These are phyloP conservation scores for Epichloe baconii DNA, from an alignment of 2,329 filamentous ascomycete species.

Conservation along the genomic window DNA sequence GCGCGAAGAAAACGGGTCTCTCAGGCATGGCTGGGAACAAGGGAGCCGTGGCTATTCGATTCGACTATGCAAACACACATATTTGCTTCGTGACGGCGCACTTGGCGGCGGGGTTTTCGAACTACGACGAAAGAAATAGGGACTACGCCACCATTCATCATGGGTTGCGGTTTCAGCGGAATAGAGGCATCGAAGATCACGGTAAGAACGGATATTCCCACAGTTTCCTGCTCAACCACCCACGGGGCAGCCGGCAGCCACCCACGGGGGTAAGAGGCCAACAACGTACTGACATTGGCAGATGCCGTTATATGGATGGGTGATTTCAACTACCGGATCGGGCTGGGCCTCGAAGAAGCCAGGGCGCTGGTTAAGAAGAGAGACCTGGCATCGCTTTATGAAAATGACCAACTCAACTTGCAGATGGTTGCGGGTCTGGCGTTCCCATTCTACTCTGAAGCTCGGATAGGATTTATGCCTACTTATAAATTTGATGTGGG, in stretches of 20 bases:
- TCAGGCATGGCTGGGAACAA: conserved; percentile 98
- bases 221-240: no score
- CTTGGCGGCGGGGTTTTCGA: conserved; percentile 87
- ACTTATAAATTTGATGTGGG: conserved; percentile 95
- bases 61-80: conserved; percentile 86
- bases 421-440: conserved; percentile 90
- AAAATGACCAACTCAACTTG: conserved; percentile 89
- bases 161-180: conserved; percentile 81
- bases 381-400: conserved; percentile 69
- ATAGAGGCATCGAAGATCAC: conserved; percentile 83
- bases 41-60: conserved; percentile 87
- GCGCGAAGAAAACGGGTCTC: conserved; percentile 86
- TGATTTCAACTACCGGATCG: conserved; percentile 97
- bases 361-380: conserved; percentile 58
- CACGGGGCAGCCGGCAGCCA: not conserved
- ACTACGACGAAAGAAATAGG: conserved; percentile 89
- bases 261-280: not conserved
- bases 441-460: conserved; percentile 87
- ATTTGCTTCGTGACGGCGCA: conserved; percentile 95
- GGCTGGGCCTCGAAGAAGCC: conserved; percentile 64
- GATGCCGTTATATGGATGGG: conserved; percentile 84
- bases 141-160: conserved; percentile 84
- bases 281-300: conserved; percentile 10
- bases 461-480: conserved; percentile 73
- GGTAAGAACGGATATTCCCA: conserved; percentile 28